A percentile compares a stretch with the other conserved stretches of the same genome.
phyloP scores from a whole-genome alignment of 2,329 filamentous ascomycete genomes.

The Diatrype stigma region DNA sequence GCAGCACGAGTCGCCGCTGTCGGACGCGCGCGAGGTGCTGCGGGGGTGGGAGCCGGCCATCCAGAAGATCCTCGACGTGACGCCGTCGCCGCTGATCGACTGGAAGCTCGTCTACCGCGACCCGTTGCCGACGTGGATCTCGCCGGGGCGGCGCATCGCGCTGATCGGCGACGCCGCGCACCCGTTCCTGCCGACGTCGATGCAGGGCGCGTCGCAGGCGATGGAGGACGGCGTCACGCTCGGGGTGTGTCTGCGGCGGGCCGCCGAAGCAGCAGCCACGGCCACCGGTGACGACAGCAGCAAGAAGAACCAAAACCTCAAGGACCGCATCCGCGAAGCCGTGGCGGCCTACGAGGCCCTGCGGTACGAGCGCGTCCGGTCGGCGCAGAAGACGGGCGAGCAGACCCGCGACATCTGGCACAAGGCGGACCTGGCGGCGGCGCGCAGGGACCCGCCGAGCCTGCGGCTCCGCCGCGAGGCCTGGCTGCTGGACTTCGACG shows the following conservation, averaged over 20 bases:
- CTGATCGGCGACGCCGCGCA: conserved; percentile 33
- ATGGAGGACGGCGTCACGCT: conserved; percentile 26
- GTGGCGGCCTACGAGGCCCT: conserved; percentile 41
- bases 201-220: conserved; percentile 43
- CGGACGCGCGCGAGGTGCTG: conserved; percentile 26
- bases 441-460: conserved; percentile 39
- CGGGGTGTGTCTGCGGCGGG: conserved; percentile 37
- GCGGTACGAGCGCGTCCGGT: conserved; percentile 42
- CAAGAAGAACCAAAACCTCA: conserved; percentile 31
- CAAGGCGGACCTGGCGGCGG: conserved; percentile 44
- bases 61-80: conserved; percentile 36
- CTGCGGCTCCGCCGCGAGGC: conserved; percentile 42
- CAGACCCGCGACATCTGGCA: conserved; percentile 47
- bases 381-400: conserved; percentile 44
- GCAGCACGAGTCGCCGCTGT: conserved; percentile 18
- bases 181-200: conserved; percentile 43
- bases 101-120: conserved; percentile 30
- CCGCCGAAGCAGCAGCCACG: conserved; percentile 4
- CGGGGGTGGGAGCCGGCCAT: conserved; percentile 30
- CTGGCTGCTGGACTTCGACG: conserved; percentile 46
- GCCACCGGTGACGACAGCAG: conserved; percentile 43
- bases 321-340: conserved; percentile 24
- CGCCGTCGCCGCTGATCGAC: conserved; percentile 21
- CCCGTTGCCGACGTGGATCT: conserved; percentile 37
- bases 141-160: conserved; percentile 33